Evolutionary conservation across 164 flowering plant species (phyloP), one percentile per base, ranked within the genome.

Genomic region (Annona cherimola): DNA sequence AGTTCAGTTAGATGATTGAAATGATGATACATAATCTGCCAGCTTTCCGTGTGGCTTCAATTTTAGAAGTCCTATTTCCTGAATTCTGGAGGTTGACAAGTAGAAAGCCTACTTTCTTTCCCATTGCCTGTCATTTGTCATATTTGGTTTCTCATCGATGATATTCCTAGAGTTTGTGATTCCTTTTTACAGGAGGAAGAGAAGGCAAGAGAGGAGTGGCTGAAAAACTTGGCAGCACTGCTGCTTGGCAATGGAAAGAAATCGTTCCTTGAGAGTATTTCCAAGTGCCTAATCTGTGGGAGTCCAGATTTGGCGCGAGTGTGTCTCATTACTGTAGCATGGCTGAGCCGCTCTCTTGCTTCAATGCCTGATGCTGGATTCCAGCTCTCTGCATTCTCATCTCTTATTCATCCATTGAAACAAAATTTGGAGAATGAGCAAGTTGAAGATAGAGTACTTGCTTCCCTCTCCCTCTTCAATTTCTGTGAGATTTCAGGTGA

Each of bases 401-500:
- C 76, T 78, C 86, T 88, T 67, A 69, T 86, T 67, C 81, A 86
- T 61, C 73, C 19, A 43, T 77, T 89, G 57, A 88, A 82, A 81
- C 80, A 78, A 68, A 73, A 54, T 72, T 73, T 89, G 71, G 83
- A 84, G 68, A 72, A 79, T 71, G 79, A 76, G 66, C 82, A 26
- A 71, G 69, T 79, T 63, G 89, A 86, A 71, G 76, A 80, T 69
- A 86, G 75, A 76, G 80, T 81, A 75, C 91, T 91, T 65, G 91
- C 94, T 61, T 84, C 86, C 61, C 68, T 81, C 71, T 81, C 85
- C 70, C 74, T 91, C 69, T 83, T 86, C 69, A 85, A 88, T 76
- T 85, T 89, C 84, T 83, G 87, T 69, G 79, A 78, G 71, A 81
- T 82, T 59, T 82, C 89, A 86, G 92, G 96, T 91, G 46, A 60